Evolutionary conservation across 148 eudicot species (phyloP).

Genomic region (Persicaria tinctoria): DNA sequence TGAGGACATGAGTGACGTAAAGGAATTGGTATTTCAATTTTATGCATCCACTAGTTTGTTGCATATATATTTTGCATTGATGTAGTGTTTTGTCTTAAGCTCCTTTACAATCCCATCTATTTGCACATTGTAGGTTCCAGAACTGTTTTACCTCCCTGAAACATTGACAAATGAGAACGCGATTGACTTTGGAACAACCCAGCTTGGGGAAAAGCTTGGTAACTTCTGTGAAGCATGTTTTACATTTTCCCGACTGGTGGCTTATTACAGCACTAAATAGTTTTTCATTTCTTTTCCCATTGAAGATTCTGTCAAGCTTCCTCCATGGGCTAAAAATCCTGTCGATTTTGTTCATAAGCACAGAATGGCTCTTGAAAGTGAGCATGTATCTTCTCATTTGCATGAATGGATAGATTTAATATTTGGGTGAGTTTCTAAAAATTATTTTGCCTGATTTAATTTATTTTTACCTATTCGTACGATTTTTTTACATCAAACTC

Average conservation of each 20-base stretch:
- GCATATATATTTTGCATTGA: not conserved
- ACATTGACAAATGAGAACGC: conserved; percentile 73
- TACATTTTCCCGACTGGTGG: not conserved
- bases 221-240: conserved; percentile 18
- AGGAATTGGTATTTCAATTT: conserved; percentile 66
- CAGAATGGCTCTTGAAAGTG: conserved; percentile 97
- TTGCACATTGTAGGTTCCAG: conserved; percentile 64
- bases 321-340: conserved; percentile 91
- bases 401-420: conserved; percentile 99
- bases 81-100: not conserved
- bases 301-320: conserved; percentile 77
- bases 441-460: not conserved
- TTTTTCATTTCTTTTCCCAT: not conserved
- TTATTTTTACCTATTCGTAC: not conserved
- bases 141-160: conserved; percentile 96
- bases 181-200: conserved; percentile 90
- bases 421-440: conserved; percentile 63
- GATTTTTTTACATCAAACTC: conserved; percentile 10
- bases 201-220: conserved; percentile 96
- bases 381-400: conserved; percentile 92
- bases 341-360: conserved; percentile 91
- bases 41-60: not conserved
- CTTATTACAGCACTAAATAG: not conserved
- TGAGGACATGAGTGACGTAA: conserved; percentile 98
- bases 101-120: not conserved